Base-by-base conservation (phyloP, 163 green algal species). In the Scenedesmus sp. region DNA sequence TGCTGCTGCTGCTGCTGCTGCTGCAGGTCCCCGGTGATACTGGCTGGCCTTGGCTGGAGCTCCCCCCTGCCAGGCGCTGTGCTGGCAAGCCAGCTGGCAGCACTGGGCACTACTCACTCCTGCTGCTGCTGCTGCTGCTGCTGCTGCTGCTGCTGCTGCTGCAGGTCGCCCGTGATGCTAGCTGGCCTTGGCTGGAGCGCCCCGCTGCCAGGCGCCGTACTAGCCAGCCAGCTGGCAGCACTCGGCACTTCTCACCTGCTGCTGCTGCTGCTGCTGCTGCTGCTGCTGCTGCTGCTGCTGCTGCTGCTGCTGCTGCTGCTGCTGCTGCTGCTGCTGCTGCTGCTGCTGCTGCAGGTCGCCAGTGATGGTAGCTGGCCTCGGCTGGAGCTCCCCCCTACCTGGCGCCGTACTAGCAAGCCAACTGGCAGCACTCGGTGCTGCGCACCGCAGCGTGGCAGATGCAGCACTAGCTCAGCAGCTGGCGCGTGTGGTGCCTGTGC, bases 161-260 rank as follows among this genome's bases (percentile, higher is more conserved):
- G 76, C 94, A 96, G 95, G 86, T 97, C 94, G 4, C 90, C 93
- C 4, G 92, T 93, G 0, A 84, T 98, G 55, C 88, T 93, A 5
- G 87, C 92, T 6, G 92, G 92, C 9, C 93, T 97, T 70, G 96
- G 96, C 64, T 97, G 96, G 96, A 79, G 81, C 18, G 15, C 6
- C 3, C 82, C 79, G 10, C 88, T 96, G 18, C 20, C 67, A 4
- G 94, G 90, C 23, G 83, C 73, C 6, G 90, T 97, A 57, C 88
- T 98, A 79, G 96, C 92, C 4, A 88, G 76, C 26, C 96, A 98
- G 94, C 95, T 98, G 26, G 79, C 90, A 34, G 94, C 93, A 60
- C 85, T 97, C 59, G 94, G 95, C 1, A 34, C 83, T 15, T 57
- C 95, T 82, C 73, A 52, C 26, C 13, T 82, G 13, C 18, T 82